These are phyloP conservation scores for Marchantia paleacea DNA, from an alignment of 225 moss, liverwort and hornwort genomes.

Conservation along the genomic window DNA sequence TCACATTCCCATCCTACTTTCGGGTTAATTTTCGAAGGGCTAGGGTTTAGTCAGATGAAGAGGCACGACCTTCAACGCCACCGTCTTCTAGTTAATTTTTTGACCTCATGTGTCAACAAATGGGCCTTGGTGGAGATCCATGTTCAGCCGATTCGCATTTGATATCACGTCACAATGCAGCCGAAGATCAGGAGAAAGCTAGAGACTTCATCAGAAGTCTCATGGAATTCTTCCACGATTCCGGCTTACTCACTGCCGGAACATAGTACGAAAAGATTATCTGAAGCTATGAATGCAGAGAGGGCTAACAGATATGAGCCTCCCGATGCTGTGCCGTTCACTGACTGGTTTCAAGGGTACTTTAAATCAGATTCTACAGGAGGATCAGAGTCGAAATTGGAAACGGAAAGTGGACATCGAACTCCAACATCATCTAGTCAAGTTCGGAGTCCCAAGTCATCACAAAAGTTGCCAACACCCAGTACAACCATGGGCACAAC, in stretches of 20 bases:
- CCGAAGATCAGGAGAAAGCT: neutral
- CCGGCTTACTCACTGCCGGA: neutral
- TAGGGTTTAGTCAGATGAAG: too few relatives aligned
- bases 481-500: neutral
- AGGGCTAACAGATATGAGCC: neutral
- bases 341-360: neutral
- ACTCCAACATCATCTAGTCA: neutral
- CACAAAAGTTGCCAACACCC: neutral
- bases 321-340: neutral
- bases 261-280: neutral
- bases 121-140: too few relatives aligned
- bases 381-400: neutral
- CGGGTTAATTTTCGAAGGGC: too few relatives aligned
- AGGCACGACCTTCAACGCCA: too few relatives aligned
- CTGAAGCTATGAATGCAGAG: neutral
- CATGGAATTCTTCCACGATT: constrained; percentile 12
- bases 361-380: neutral
- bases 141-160: too few relatives aligned
- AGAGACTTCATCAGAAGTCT: neutral
- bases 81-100: too few relatives aligned
- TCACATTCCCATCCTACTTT: too few relatives aligned
- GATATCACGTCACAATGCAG: too few relatives aligned
- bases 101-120: too few relatives aligned
- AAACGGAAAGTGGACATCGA: neutral
- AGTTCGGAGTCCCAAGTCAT: neutral